Evolutionary conservation across 1,284 basidiomycete species (phyloP), one percentile per base, ranked within the genome.

Genomic region (Cutaneotrichosporon spelunceum): DNA sequence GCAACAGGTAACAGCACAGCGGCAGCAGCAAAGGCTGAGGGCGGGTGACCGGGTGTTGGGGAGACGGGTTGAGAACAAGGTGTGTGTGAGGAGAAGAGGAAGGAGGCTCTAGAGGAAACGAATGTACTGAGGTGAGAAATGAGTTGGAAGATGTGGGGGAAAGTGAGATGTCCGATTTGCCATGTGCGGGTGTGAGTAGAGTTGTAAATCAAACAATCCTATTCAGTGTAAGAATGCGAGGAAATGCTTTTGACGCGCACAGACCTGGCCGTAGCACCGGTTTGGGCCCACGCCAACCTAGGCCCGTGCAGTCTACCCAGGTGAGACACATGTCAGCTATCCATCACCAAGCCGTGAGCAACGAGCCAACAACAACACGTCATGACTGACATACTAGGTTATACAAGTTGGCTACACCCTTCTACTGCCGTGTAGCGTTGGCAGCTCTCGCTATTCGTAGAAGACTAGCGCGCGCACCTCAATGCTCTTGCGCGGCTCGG

Each of bases 391-490:
- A 42, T 42, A 42, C 19, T 39, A 39, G 36, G 36, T 2, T 42
- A 42, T 19, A 42, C 19, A 33, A 7, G 2, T 1, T 5, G n/a
- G n/a, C n/a, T n/a, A n/a, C n/a, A n/a, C n/a, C n/a, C n/a, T n/a
- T n/a, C n/a, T n/a, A n/a, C n/a, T n/a, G n/a, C n/a, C n/a, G n/a
- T n/a, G n/a, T n/a, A n/a, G n/a, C n/a, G n/a, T n/a, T n/a, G n/a
- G n/a, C n/a, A n/a, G n/a, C n/a, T n/a, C n/a, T n/a, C n/a, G n/a
- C n/a, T 59, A 55, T 30, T 66, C 61, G 61, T 66, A 66, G 44
- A 66, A 66, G 13, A 66, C 65, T 23, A 66, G 60, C 30, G 54
- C 56, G 39, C 65, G 59, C 7, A 66, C 62, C 60, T 66, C 65
- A 55, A 66, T 66, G 34, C 62, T 64, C 55, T 66, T 62, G 4